These are phyloP conservation scores for Spergularia bocconei DNA, from an alignment of 148 eudicot genomes.

Conservation along the genomic window DNA sequence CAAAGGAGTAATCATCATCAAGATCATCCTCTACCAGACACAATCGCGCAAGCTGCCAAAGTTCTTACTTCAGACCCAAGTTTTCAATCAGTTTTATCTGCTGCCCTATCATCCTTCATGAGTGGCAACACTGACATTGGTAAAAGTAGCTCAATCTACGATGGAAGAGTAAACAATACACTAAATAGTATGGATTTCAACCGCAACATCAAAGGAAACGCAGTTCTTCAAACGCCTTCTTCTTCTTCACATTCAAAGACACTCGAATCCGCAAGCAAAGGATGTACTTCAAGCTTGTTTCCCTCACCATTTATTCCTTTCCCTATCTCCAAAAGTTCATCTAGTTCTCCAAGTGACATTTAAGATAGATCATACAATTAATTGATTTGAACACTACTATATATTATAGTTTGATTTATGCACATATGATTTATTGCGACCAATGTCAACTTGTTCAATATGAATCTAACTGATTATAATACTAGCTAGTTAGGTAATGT, in stretches of 20 bases:
- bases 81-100: conserved; percentile 67
- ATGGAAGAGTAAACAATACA: background rate
- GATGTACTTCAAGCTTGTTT: conserved; percentile 39
- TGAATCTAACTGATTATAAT: no score
- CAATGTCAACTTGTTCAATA: no score
- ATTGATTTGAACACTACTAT: background rate
- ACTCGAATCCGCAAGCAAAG: conserved; percentile 34
- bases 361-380: conserved; percentile 21
- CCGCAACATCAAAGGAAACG: conserved; percentile 11
- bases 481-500: no score
- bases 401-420: no score
- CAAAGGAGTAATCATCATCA: conserved; percentile 35
- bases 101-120: conserved; percentile 69
- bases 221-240: conserved; percentile 6
- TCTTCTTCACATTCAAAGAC: background rate
- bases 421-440: no score
- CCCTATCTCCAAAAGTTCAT: conserved; percentile 41
- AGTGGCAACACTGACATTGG: conserved; percentile 13
- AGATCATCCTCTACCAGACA: conserved; percentile 37
- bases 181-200: conserved; percentile 35
- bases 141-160: background rate
- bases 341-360: conserved; percentile 41
- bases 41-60: conserved; percentile 75
- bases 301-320: conserved; percentile 20
- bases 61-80: conserved; percentile 80